These are phyloP conservation scores for Leccinellum luteum DNA, from an alignment of 768 basidiomycete genomes.

Conservation along the genomic window DNA sequence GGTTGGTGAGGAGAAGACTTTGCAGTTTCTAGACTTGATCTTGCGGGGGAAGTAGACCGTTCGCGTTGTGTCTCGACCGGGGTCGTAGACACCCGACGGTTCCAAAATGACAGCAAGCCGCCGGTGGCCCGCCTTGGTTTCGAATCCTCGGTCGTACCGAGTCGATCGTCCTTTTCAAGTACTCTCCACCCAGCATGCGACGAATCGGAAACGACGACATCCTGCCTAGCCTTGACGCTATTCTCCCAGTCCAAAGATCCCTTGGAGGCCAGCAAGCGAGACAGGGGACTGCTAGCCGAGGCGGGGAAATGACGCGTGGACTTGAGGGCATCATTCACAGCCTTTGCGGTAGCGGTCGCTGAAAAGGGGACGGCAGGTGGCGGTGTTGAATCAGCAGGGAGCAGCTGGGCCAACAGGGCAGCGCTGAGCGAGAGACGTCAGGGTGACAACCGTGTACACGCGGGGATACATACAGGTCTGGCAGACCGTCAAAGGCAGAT, in stretches of 20 bases:
- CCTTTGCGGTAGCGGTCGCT: constrained; percentile 56
- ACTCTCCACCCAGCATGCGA: constrained; percentile 73
- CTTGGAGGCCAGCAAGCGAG: constrained; percentile 66
- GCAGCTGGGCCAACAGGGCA: constrained; percentile 39
- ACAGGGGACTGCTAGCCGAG: constrained; percentile 61
- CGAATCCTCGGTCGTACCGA: constrained; percentile 35
- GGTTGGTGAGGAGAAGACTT: constrained; percentile 11
- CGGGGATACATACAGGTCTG: constrained; percentile 53
- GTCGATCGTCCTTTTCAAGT: constrained; percentile 50
- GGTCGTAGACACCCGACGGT: constrained; percentile 37
- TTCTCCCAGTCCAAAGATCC: constrained; percentile 77
- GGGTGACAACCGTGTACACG: not conserved
- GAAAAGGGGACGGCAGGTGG: constrained; percentile 49
- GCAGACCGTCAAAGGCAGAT: constrained; percentile 46
- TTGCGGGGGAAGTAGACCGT: constrained; percentile 22
- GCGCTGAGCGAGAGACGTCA: constrained; percentile 33
- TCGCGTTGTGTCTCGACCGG: constrained; percentile 21
- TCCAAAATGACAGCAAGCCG: constrained; percentile 74
- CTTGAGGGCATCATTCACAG: constrained; percentile 58
- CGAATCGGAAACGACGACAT: constrained; percentile 43
- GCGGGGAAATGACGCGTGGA: constrained; percentile 58
- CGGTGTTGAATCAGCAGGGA: constrained; percentile 51
- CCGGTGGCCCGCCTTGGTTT: constrained; percentile 48
- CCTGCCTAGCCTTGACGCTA: constrained; percentile 54
- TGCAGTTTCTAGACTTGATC: constrained; percentile 31